These are phyloP conservation scores for Cyclanthera cordifolia DNA, from an alignment of 306 rosid genomes.

Conservation along the genomic window DNA sequence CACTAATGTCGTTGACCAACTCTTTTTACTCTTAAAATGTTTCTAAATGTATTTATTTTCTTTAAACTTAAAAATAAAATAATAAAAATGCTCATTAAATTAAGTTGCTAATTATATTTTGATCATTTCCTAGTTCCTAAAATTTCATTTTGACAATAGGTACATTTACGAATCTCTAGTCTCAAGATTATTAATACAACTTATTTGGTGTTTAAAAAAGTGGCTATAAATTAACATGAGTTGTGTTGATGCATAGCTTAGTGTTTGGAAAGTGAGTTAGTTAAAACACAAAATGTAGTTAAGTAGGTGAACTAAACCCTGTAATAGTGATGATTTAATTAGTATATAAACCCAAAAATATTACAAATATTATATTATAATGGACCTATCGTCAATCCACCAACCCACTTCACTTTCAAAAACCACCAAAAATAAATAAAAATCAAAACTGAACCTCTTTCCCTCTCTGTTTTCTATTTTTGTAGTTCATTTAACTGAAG, in stretches of 20 bases:
- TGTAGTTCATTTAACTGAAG: background rate
- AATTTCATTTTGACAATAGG: no score
- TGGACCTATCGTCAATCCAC: constrained; percentile 38
- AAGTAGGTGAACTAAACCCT: constrained; percentile 87
- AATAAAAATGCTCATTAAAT: no score
- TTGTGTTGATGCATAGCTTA: background rate
- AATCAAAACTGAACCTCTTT: constrained; percentile 42
- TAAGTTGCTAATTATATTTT: no score
- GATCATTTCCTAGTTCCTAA: no score
- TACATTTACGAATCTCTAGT: no score
- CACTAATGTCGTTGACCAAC: no score
- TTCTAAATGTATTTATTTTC: no score
- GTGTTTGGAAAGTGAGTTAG: background rate
- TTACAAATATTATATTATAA: background rate
- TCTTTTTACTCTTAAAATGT: no score
- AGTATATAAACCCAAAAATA: background rate
- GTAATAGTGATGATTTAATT: constrained; percentile 11
- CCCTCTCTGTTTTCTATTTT: background rate
- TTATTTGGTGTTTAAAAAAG: no score
- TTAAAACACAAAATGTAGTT: constrained; percentile 19
- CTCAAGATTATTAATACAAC: no score
- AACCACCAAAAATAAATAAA: constrained; percentile 17
- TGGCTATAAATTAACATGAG: no score
- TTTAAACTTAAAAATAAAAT: no score
- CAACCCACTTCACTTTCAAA: constrained; percentile 46